Conservation (phyloP, 2,329 filamentous ascomycete species). For the Cadophora sp. region DNA sequence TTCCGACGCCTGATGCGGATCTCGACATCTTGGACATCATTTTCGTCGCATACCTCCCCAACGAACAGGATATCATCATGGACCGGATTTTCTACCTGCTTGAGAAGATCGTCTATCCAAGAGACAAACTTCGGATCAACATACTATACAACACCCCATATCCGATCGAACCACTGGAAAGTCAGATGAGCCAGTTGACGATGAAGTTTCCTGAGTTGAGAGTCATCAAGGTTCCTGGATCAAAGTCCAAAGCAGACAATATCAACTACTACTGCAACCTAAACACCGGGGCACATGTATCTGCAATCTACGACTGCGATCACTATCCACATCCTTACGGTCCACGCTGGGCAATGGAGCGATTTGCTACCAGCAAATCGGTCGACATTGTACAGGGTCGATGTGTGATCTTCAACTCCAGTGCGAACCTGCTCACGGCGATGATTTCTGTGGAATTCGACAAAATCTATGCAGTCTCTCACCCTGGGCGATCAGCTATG, state of each 20-base stretch:
- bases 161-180: neutral
- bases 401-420: conserved; percentile 56
- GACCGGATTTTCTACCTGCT: conserved; percentile 54
- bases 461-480: conserved; percentile 59
- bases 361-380: conserved; percentile 51
- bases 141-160: neutral
- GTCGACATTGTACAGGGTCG: conserved; percentile 57
- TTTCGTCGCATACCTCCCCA: conserved; percentile 58
- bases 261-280: neutral
- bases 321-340: conserved; percentile 58
- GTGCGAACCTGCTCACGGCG: conserved; percentile 51
- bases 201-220: neutral
- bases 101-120: conserved; percentile 47
- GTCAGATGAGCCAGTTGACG: neutral
- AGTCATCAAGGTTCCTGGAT: neutral
- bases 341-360: conserved; percentile 55
- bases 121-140: neutral
- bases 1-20: conserved; percentile 50
- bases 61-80: conserved; percentile 57
- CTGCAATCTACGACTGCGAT: conserved; percentile 57
- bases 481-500: conserved; percentile 54
- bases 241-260: neutral
- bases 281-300: conserved; percentile 49
- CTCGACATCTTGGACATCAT: conserved; percentile 54
- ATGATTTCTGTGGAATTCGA: conserved; percentile 59